phyloP scores from a whole-genome alignment of 108 stramenopile genomes.

The Schizochytrium sp. region DNA sequence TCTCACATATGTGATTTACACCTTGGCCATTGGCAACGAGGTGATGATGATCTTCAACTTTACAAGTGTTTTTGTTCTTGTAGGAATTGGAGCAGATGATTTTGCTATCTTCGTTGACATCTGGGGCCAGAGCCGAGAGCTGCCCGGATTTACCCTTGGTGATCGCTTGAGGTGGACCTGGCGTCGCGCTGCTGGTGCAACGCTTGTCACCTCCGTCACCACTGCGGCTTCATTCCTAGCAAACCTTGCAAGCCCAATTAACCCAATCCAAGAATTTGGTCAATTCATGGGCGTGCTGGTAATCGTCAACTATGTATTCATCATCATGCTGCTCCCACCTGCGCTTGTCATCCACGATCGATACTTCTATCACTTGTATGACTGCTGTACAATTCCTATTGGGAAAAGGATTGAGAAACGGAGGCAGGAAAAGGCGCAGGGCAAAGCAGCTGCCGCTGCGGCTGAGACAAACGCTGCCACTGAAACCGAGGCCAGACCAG shows the following conservation, averaged over 20 bases:
- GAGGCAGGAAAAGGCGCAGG: too few species aligned
- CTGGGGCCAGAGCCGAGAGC: conserved; percentile 46
- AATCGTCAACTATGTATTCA: conserved; percentile 17
- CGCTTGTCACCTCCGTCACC: conserved; percentile 46
- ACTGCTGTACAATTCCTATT: background rate
- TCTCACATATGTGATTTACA: conserved; percentile 55
- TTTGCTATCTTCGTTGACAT: conserved; percentile 45
- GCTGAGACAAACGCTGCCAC: too few species aligned
- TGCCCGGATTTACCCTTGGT: conserved; percentile 2
- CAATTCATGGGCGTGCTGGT: conserved; percentile 54
- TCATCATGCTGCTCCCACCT: background rate
- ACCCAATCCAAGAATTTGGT: conserved; percentile 36
- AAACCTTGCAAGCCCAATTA: conserved; percentile 54
- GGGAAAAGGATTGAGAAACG: too few species aligned
- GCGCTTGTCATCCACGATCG: background rate
- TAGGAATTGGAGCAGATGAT: conserved; percentile 54
- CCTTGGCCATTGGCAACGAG: background rate
- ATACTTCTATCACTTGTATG: conserved; percentile 1
- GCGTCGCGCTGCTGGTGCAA: conserved; percentile 38
- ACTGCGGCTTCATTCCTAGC: conserved; percentile 30
- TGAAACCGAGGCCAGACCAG: too few species aligned
- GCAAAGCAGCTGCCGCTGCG: too few species aligned
- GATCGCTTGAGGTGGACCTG: conserved; percentile 34
- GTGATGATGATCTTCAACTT: conserved; percentile 60
- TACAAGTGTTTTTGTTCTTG: conserved; percentile 36